These are phyloP conservation scores for Aspergillus ostianus DNA, from an alignment of 495 filamentous ascomycete genomes.

Conservation along the genomic window DNA sequence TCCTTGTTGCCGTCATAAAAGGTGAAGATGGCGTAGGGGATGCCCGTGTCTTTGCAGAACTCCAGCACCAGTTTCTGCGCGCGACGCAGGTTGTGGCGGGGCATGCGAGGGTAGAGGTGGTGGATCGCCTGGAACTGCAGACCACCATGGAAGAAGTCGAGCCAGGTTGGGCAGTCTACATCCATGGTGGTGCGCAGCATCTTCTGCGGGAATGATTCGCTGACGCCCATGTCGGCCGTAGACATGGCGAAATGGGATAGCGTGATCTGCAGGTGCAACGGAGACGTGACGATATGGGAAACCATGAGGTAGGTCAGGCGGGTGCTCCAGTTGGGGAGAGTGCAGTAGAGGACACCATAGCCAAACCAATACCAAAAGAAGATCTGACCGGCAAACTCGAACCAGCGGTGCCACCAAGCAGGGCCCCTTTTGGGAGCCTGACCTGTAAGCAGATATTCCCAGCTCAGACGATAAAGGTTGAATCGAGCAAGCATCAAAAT, in stretches of 20 bases:
- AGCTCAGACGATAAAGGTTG: slow-evolving; percentile 85
- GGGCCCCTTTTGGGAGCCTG: slow-evolving; percentile 77
- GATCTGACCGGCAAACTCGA: slow-evolving; percentile 76
- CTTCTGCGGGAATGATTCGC: slow-evolving; percentile 91
- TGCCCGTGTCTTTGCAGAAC: slow-evolving; percentile 87
- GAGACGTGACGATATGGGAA: slow-evolving; percentile 83
- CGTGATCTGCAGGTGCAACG: slow-evolving; percentile 93
- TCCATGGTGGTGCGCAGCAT: slow-evolving; percentile 99
- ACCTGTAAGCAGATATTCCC: slow-evolving; percentile 73
- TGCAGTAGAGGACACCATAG: slow-evolving; percentile 76
- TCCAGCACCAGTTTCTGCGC: slow-evolving; percentile 81
- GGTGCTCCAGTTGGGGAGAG: slow-evolving; percentile 66
- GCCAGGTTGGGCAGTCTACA: slow-evolving; percentile 90
- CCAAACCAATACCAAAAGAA: slow-evolving; percentile 97
- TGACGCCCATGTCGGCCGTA: slow-evolving; percentile 80
- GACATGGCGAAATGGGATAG: slow-evolving; percentile 97
- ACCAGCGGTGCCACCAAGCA: slow-evolving; percentile 85
- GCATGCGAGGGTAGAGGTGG: slow-evolving; percentile 91
- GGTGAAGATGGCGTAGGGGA: slow-evolving; percentile 91
- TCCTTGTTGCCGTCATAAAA: slow-evolving; percentile 91
- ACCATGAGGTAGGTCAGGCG: slow-evolving; percentile 77
- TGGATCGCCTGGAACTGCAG: slow-evolving; percentile 97
- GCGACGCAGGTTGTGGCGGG: slow-evolving; percentile 84
- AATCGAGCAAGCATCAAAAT: slow-evolving; percentile 84
- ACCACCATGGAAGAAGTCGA: slow-evolving; percentile 95